Percentiles rank a stretch among this genome's conserved stretches.
Evolutionary conservation across 306 rosid species (phyloP).

Genomic region (Sindora glabra): DNA sequence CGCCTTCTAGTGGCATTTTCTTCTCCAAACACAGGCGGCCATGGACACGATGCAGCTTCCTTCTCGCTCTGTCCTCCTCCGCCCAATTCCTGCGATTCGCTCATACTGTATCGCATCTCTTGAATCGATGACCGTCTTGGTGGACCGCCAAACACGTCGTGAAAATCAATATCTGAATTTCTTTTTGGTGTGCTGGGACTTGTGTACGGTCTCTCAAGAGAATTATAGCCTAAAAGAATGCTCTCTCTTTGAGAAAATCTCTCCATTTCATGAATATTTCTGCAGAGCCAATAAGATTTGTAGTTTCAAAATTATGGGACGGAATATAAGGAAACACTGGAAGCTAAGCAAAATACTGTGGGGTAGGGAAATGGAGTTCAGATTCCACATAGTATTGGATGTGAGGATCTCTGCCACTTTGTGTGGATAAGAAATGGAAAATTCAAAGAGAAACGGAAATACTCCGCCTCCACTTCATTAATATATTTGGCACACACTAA

Average conservation of each 20-base stretch:
- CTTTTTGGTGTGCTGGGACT: slow-evolving; percentile 27
- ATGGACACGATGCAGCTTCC: slow-evolving; percentile 3
- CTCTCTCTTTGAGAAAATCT: slow-evolving; percentile 42
- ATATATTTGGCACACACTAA: neutral
- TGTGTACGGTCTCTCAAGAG: slow-evolving; percentile 25
- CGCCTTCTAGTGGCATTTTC: slow-evolving; percentile 39
- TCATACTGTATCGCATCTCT: slow-evolving; percentile 29
- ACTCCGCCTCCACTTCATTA: neutral
- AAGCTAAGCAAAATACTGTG: slow-evolving; percentile 1
- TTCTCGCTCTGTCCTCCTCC: slow-evolving; percentile 15
- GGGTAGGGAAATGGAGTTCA: neutral
- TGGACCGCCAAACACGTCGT: slow-evolving; percentile 90
- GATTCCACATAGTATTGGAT: slow-evolving; percentile 43
- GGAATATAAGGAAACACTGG: neutral
- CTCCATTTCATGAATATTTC: slow-evolving; percentile 37
- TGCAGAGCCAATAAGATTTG: neutral
- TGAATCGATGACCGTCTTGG: slow-evolving; percentile 55
- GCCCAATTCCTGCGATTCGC: slow-evolving; percentile 7
- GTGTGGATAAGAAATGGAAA: slow-evolving; percentile 33
- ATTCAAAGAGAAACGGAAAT: slow-evolving; percentile 10
- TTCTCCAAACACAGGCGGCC: slow-evolving; percentile 77
- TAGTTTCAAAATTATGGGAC: neutral
- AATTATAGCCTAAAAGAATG: slow-evolving; percentile 39
- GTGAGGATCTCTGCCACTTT: neutral
- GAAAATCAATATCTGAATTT: slow-evolving; percentile 60